Evolutionary conservation across 2,329 filamentous ascomycete species (phyloP).

Genomic region (Hirsutella minnesotensis): DNA sequence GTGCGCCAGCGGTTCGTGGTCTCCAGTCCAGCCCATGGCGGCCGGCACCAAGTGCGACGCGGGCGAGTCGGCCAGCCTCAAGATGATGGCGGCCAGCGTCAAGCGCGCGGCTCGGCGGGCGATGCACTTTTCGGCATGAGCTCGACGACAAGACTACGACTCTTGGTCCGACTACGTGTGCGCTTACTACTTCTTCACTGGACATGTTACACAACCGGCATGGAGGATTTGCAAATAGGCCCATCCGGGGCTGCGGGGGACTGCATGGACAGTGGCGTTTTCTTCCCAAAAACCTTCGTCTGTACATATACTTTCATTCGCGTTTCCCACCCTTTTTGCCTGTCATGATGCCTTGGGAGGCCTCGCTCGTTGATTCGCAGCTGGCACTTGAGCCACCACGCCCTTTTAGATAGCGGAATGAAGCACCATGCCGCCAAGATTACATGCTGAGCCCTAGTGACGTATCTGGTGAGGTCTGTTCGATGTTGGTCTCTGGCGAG

Average conservation of each 20-base stretch:
- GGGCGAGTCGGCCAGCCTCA: constrained; percentile 28
- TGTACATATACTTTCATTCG: not conserved
- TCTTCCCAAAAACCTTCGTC: not conserved
- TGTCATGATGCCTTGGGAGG: not conserved
- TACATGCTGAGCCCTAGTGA: too few species aligned
- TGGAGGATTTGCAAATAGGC: not conserved
- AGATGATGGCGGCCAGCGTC: constrained; percentile 15
- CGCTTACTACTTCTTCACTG: not conserved
- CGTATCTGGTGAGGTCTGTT: too few species aligned
- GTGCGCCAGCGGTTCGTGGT: constrained; percentile 41
- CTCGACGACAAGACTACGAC: not conserved
- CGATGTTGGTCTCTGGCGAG: too few species aligned
- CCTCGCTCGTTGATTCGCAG: not conserved
- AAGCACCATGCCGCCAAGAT: not conserved
- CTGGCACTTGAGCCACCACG: not conserved
- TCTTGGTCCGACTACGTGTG: too few species aligned
- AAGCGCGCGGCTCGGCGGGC: constrained; percentile 15
- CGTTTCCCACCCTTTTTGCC: not conserved
- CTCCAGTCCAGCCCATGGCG: constrained; percentile 27
- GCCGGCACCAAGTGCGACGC: constrained; percentile 30
- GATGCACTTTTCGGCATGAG: constrained; percentile 9
- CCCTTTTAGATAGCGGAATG: not conserved
- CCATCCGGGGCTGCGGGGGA: not conserved
- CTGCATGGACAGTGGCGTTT: not conserved
- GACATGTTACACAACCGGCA: not conserved